These are phyloP conservation scores for Calocybe indica DNA, from an alignment of 768 basidiomycete genomes.

Conservation along the genomic window DNA sequence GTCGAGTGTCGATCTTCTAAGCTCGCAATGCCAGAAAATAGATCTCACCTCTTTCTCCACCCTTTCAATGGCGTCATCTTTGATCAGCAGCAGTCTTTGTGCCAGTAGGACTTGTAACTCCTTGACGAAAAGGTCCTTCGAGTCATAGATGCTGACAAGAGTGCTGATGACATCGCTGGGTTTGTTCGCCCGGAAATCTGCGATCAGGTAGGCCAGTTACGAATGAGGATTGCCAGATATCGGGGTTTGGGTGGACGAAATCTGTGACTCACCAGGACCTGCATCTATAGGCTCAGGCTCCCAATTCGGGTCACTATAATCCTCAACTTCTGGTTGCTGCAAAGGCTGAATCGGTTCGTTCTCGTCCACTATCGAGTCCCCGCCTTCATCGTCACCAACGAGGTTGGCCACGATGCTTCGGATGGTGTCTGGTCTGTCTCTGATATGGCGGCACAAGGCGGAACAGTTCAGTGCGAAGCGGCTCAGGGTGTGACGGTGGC, in stretches of 20 bases:
- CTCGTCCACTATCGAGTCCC: constrained; percentile 80
- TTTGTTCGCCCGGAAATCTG: constrained; percentile 89
- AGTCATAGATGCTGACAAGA: constrained; percentile 95
- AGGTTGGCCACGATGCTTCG: constrained; percentile 88
- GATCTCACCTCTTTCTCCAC: constrained; percentile 60
- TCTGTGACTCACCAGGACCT: constrained; percentile 66
- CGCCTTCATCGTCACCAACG: constrained; percentile 77
- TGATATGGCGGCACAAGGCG: constrained; percentile 15
- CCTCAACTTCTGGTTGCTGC: constrained; percentile 72
- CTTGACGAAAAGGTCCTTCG: constrained; percentile 93
- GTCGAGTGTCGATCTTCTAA: not conserved
- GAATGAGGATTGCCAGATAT: not conserved
- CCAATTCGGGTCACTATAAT: constrained; percentile 91
- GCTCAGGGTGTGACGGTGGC: not conserved
- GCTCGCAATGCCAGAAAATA: too few relatives aligned
- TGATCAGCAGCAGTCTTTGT: constrained; percentile 74
- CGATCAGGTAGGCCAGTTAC: not conserved
- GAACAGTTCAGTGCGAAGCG: not conserved
- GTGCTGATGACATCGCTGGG: constrained; percentile 94
- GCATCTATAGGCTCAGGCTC: constrained; percentile 95
- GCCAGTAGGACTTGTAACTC: constrained; percentile 92
- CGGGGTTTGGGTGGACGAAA: not conserved
- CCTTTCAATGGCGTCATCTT: constrained; percentile 72
- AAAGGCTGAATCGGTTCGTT: constrained; percentile 75
- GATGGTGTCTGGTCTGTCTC: constrained; percentile 89